Conservation (phyloP, 2,329 filamentous ascomycete genomes). For the Lasiodiplodia gonubiensis region DNA sequence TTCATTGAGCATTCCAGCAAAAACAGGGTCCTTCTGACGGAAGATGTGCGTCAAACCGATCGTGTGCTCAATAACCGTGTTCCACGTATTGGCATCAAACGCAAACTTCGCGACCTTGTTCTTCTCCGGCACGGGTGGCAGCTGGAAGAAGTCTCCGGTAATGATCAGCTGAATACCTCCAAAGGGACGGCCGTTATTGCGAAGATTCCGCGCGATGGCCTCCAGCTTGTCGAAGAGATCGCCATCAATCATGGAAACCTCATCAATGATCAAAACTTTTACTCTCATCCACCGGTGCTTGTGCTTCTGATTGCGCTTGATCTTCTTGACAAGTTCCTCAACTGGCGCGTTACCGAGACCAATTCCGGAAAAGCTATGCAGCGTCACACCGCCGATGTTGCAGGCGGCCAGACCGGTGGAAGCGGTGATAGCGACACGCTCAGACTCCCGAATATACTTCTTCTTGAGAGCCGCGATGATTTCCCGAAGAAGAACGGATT, state of each 20-base stretch:
- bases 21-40: constrained; percentile 88
- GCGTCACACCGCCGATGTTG: constrained; percentile 92
- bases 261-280: constrained; percentile 87
- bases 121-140: constrained; percentile 87
- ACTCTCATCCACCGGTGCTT: constrained; percentile 88
- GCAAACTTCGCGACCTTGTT: constrained; percentile 81
- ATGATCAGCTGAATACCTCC: constrained; percentile 95
- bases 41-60: constrained; percentile 96
- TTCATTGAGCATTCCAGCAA: constrained; percentile 95
- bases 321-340: constrained; percentile 82
- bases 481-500: constrained; percentile 91
- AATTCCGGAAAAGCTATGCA: constrained; percentile 96
- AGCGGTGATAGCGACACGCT: constrained; percentile 89
- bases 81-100: constrained; percentile 92
- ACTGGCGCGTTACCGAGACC: constrained; percentile 91
- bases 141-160: constrained; percentile 96
- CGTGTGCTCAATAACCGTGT: constrained; percentile 89
- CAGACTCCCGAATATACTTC: constrained; percentile 77
- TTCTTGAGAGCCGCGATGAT: constrained; percentile 82
- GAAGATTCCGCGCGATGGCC: constrained; percentile 79
- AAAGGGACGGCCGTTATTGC: constrained; percentile 91
- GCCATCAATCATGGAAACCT: constrained; percentile 98
- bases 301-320: constrained; percentile 85
- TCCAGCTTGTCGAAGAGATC: constrained; percentile 97
- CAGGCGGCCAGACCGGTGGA: constrained; percentile 95